Conservation (phyloP, 805 yeast species). For the Ogataea sp. region DNA sequence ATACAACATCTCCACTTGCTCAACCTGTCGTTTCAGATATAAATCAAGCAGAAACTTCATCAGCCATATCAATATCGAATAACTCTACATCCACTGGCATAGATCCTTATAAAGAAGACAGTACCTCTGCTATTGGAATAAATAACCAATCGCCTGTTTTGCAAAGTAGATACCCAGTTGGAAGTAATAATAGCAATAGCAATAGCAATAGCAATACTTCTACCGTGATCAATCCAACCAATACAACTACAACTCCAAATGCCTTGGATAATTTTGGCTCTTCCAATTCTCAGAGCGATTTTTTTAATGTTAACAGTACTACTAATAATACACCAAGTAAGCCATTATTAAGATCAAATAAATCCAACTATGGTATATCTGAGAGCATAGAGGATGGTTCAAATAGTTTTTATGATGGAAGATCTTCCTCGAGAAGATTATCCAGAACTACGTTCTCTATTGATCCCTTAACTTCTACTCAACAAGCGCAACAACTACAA, state of each 20-base stretch:
- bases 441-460: slow-evolving; percentile 5
- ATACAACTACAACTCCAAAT: too few species aligned
- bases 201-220: slow-evolving; percentile 5
- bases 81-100: not conserved
- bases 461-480: slow-evolving; percentile 6
- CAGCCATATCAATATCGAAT: not conserved
- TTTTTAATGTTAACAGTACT: slow-evolving; percentile 7
- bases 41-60: not conserved
- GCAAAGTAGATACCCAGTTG: slow-evolving; percentile 5
- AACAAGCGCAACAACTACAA: slow-evolving; percentile 3
- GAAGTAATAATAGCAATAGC: slow-evolving; percentile 1
- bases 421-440: not conserved
- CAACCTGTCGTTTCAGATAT: slow-evolving; percentile 1
- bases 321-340: slow-evolving; percentile 9
- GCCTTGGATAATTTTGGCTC: slow-evolving; percentile 3
- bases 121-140: not conserved
- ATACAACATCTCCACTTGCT: not conserved
- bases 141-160: slow-evolving; percentile 7
- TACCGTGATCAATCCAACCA: too few species aligned
- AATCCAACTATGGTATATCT: not conserved
- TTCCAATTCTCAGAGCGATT: slow-evolving; percentile 3
- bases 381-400: not conserved
- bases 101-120: too few species aligned
- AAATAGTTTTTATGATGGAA: not conserved
- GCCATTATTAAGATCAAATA: not conserved